Base-by-base conservation (phyloP, 2,329 filamentous ascomycete genomes). In the Sporothrix schenckii region DNA sequence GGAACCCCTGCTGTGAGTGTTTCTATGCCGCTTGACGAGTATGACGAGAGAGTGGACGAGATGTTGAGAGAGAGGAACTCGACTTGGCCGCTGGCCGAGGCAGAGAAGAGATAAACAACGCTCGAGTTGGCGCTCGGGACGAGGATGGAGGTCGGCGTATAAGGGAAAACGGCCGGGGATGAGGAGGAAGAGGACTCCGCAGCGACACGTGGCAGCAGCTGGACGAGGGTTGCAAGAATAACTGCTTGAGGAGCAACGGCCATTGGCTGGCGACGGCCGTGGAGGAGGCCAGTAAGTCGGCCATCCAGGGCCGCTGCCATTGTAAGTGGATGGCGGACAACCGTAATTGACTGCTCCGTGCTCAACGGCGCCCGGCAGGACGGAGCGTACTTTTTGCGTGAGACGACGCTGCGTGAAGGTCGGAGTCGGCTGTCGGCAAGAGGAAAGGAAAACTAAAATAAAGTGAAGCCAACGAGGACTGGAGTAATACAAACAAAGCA, bases 121-220 rank as follows among this genome's bases (percentile, higher is more conserved):
- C 50, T 72, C 68, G 81, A 79, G 72, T 85, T 83, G 68, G 82
- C 78, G 70, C 80, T 77, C 7, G 85, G 83, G 60, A 88, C 84
- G 71, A 94, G 85, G 68, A 96, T 85, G 41, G 87, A 88, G 0
- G 93, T 93, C 2, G 92, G 91, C 69, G 89, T 89, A 81, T 96
- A 97, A 34, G 92, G 93, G 68, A 93, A 84, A 65, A 78, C 79
- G 75, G 84, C 19, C 67, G 84, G 82, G 7, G 71, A 50, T 5
- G 79, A 75, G 50, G 77, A 73, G 50, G 75, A 47, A 0, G 71
- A 56, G 47, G 70, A 69, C 14, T 58, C 21, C 24, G 68, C 71
- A 13, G 63, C 24, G 4, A 56, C 21, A 3, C 66, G 63, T 41
- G 71, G 66, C 44, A 72, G 66, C 14, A 70, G 49, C 9, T 50